phyloP scores from a whole-genome alignment of 805 yeast genomes.

The Lachancea sp. region DNA sequence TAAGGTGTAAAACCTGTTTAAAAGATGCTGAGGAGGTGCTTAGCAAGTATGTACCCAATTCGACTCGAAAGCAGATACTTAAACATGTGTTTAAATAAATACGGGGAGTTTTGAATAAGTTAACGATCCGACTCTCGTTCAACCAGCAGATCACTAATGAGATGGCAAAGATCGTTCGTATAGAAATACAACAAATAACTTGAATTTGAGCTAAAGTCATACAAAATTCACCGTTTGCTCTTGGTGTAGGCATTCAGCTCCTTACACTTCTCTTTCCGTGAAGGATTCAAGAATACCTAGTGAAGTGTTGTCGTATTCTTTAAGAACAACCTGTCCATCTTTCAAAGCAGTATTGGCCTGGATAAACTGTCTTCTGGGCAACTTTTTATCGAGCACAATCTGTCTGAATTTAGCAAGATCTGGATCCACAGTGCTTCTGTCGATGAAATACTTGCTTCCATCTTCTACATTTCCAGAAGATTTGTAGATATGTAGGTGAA shows the following conservation, averaged over 20 bases:
- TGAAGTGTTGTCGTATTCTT: slow-evolving; percentile 68
- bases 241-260: no score
- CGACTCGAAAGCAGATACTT: no score
- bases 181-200: not conserved
- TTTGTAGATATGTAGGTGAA: slow-evolving; percentile 71
- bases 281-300: slow-evolving; percentile 76
- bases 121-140: no score
- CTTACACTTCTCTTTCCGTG: slow-evolving; percentile 46
- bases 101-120: no score
- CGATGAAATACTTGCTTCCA: slow-evolving; percentile 59
- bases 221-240: no score
- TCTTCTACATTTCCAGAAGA: slow-evolving; percentile 63
- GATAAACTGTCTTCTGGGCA: slow-evolving; percentile 78
- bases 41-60: no score
- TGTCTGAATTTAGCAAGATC: slow-evolving; percentile 63
- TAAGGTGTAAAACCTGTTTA: no score
- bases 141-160: no score
- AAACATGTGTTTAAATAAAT: no score
- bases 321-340: slow-evolving; percentile 38
- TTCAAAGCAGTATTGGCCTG: slow-evolving; percentile 66
- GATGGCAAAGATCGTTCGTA: no score
- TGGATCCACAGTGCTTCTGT: slow-evolving; percentile 60
- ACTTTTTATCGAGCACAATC: slow-evolving; percentile 59
- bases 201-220: not conserved
- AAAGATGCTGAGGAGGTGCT: not conserved